Evolutionary conservation across 148 eudicot genomes (phyloP).

Genomic region (Silene uniflora): DNA sequence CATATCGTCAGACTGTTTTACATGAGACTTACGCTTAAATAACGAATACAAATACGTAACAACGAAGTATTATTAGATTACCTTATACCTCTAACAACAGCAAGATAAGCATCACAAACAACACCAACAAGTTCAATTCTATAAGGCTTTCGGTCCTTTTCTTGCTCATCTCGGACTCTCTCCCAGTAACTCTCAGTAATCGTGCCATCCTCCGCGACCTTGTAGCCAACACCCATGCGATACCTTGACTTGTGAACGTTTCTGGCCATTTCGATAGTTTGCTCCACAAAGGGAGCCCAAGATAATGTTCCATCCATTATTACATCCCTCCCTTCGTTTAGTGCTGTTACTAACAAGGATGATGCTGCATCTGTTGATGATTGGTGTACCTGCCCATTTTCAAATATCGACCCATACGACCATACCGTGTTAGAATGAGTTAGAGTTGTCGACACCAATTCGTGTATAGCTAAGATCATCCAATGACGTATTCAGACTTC

Average conservation of each 20-base stretch:
- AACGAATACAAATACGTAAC: background rate
- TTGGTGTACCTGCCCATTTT: slow-evolving; percentile 56
- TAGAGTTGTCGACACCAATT: too few species aligned
- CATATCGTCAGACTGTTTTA: background rate
- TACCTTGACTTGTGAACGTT: slow-evolving; percentile 63
- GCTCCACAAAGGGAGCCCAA: slow-evolving; percentile 83
- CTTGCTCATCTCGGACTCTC: slow-evolving; percentile 28
- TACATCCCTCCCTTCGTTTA: slow-evolving; percentile 90
- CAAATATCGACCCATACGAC: background rate
- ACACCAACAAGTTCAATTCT: slow-evolving; percentile 90
- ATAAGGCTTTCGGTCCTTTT: slow-evolving; percentile 49
- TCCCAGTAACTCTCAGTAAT: slow-evolving; percentile 73
- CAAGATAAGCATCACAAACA: slow-evolving; percentile 80
- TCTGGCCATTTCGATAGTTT: slow-evolving; percentile 73
- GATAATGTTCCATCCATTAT: slow-evolving; percentile 90
- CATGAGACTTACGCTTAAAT: background rate
- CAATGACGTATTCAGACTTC: too few species aligned
- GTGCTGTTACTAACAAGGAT: slow-evolving; percentile 74
- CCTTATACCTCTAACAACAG: slow-evolving; percentile 92
- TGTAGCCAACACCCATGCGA: slow-evolving; percentile 84
- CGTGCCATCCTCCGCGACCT: slow-evolving; percentile 51
- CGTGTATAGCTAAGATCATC: too few species aligned
- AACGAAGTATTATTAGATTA: slow-evolving; percentile 11
- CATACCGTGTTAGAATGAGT: too few species aligned
- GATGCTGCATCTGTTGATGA: slow-evolving; percentile 86